Evolutionary conservation across 495 filamentous ascomycete species (phyloP).

Genomic region (Jackrogersella minutella): DNA sequence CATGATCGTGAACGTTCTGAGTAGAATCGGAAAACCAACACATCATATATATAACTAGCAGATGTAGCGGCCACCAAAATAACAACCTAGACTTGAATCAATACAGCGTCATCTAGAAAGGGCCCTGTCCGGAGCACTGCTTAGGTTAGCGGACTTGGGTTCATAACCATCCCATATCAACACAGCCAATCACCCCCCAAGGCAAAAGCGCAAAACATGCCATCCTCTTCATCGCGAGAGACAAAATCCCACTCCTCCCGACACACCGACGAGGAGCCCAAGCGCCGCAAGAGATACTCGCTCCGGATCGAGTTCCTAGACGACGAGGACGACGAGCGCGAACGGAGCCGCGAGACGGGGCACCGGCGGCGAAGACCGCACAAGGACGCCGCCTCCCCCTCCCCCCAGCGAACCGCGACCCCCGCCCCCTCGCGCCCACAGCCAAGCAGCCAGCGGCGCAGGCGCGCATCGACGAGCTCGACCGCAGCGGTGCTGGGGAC

Average conservation of each 20-base stretch:
- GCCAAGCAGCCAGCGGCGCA: neutral
- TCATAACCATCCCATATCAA: neutral
- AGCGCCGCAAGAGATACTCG: constrained; percentile 25
- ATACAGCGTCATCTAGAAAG: too few relatives aligned
- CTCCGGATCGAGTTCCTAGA: constrained; percentile 19
- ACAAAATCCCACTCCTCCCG: neutral
- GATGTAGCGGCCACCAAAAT: too few relatives aligned
- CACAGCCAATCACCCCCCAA: neutral
- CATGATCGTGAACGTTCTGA: too few relatives aligned
- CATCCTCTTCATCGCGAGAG: neutral
- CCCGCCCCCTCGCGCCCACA: neutral
- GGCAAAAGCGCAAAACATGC: constrained; percentile 6
- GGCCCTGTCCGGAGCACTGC: too few relatives aligned
- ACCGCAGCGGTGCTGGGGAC: neutral
- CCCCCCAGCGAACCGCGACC: neutral
- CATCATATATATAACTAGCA: too few relatives aligned
- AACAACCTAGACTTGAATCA: too few relatives aligned
- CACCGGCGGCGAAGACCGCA: neutral
- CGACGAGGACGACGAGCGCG: constrained; percentile 7
- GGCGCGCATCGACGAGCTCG: neutral
- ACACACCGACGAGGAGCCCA: neutral
- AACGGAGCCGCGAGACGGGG: neutral
- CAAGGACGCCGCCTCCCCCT: too few relatives aligned
- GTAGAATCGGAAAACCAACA: too few relatives aligned
- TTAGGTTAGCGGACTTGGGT: too few relatives aligned